Conservation (phyloP, 192 early-diverging fungal genomes). For the Gaertneriomyces sp. region DNA sequence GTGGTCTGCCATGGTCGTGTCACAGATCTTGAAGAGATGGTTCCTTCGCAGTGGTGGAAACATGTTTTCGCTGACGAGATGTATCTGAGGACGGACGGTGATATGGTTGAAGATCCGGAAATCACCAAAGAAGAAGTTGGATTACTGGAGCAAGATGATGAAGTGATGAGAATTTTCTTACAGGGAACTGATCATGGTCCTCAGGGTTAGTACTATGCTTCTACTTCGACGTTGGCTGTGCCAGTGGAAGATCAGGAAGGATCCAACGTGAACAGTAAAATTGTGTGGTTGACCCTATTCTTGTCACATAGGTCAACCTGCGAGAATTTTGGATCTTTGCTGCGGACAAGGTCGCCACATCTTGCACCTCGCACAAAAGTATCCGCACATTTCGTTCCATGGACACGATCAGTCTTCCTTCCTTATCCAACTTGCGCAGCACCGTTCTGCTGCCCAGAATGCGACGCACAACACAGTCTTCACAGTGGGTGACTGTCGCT, state of each 20-base stretch:
- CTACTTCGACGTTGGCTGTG: too few species aligned
- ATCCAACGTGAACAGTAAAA: background rate
- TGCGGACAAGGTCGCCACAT: slow-evolving; percentile 66
- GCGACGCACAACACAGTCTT: slow-evolving; percentile 34
- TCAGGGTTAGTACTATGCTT: background rate
- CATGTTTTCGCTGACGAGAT: slow-evolving; percentile 51
- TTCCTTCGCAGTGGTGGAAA: slow-evolving; percentile 62
- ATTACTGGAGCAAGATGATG: slow-evolving; percentile 40
- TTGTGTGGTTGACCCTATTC: background rate
- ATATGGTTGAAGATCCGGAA: slow-evolving; percentile 66
- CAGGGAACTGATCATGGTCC: slow-evolving; percentile 15
- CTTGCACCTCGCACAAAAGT: slow-evolving; percentile 48
- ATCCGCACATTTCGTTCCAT: slow-evolving; percentile 49
- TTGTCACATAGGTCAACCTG: slow-evolving; percentile 9
- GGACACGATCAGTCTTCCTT: slow-evolving; percentile 66
- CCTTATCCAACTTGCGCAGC: slow-evolving; percentile 50
- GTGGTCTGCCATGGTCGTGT: slow-evolving; percentile 55
- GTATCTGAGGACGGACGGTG: slow-evolving; percentile 66
- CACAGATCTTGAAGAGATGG: slow-evolving; percentile 45
- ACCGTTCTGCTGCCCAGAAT: slow-evolving; percentile 35
- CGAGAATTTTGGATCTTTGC: slow-evolving; percentile 59
- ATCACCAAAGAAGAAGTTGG: slow-evolving; percentile 56
- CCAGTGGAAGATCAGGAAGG: slow-evolving; percentile 4
- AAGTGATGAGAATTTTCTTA: slow-evolving; percentile 34
- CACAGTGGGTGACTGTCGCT: slow-evolving; percentile 61